Evolutionary conservation across 768 basidiomycete genomes (phyloP).

Genomic region (Pleurotus cornucopiae): DNA sequence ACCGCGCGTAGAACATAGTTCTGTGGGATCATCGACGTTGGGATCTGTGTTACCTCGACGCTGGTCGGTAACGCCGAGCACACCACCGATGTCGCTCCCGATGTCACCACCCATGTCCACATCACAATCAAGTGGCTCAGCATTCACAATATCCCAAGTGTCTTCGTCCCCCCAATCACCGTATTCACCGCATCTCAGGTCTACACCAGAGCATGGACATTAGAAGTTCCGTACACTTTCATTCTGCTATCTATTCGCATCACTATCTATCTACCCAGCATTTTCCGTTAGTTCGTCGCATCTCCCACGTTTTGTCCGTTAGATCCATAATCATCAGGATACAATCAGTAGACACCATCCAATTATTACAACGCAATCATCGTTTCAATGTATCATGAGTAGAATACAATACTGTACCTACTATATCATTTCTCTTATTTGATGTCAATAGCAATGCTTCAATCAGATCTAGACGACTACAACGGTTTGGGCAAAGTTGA

Average conservation of each 20-base stretch:
- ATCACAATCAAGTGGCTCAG: neutral
- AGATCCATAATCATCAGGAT: no score
- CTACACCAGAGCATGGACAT: neutral
- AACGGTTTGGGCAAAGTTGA: no score
- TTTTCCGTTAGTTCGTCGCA: no score
- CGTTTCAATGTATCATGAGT: no score
- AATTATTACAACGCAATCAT: no score
- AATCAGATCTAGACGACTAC: no score
- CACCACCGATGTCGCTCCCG: neutral
- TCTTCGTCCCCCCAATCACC: neutral
- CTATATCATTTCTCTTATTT: no score
- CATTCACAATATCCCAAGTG: neutral
- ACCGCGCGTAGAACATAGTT: neutral
- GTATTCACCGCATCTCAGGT: neutral
- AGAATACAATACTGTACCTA: no score
- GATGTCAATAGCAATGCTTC: no score
- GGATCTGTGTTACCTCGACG: neutral
- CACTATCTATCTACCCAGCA: no score
- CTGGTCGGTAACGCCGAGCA: slow-evolving; percentile 3
- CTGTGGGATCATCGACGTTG: neutral
- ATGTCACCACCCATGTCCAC: neutral
- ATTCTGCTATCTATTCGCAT: neutral
- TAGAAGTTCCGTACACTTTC: neutral
- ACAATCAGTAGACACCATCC: no score
- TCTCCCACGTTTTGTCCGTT: no score